Percentiles rank a stretch among this genome's conserved stretches.
phyloP scores from a whole-genome alignment of 2,329 filamentous ascomycete species.

The Trichoderma sp. region DNA sequence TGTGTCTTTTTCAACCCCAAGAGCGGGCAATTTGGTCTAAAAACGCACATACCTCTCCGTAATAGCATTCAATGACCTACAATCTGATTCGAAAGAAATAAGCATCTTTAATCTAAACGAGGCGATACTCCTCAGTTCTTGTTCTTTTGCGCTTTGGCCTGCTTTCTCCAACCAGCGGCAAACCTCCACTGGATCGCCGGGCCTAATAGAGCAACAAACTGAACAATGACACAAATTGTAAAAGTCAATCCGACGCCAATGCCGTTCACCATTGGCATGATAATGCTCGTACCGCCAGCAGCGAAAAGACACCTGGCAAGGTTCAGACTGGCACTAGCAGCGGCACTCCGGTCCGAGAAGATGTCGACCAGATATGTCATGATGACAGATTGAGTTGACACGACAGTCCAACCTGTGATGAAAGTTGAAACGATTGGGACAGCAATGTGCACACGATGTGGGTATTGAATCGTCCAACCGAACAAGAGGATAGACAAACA shows the following conservation, averaged over 20 bases:
- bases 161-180: constrained; percentile 17
- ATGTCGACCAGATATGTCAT: constrained; percentile 61
- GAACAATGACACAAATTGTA: constrained; percentile 49
- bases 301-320: constrained; percentile 59
- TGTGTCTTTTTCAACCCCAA: no score
- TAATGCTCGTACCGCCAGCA: constrained; percentile 55
- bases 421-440: constrained; percentile 53
- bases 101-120: neutral
- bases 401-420: constrained; percentile 52
- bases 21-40: neutral
- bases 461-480: constrained; percentile 56
- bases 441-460: constrained; percentile 48
- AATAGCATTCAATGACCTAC: neutral
- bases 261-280: constrained; percentile 55
- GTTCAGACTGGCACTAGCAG: constrained; percentile 61
- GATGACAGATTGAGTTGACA: constrained; percentile 57
- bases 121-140: neutral
- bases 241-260: constrained; percentile 59
- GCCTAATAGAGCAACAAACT: constrained; percentile 48
- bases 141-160: neutral
- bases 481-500: constrained; percentile 56
- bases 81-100: neutral
- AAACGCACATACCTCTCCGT: neutral
- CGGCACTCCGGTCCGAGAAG: constrained; percentile 55
- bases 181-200: constrained; percentile 8